These are phyloP conservation scores for Lepidopterella palustris DNA, from an alignment of 495 filamentous ascomycete genomes.

Conservation along the genomic window DNA sequence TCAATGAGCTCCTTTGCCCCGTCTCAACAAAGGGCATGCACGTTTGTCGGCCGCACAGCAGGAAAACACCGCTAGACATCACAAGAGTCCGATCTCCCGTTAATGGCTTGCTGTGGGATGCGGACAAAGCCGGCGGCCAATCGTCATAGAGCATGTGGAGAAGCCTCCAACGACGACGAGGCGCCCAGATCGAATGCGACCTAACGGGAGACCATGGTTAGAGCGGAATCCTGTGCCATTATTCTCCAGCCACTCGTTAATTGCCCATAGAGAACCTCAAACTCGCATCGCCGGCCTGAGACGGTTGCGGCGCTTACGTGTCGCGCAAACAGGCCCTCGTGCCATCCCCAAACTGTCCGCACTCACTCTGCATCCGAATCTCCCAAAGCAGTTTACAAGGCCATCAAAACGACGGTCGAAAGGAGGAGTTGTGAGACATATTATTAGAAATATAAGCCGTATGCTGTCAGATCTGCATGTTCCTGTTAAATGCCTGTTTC, in stretches of 20 bases:
- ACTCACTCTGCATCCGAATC: no score
- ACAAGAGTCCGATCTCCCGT: not conserved
- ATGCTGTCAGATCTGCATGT: no score
- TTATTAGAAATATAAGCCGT: no score
- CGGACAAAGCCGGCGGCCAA: not conserved
- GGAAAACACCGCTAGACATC: not conserved
- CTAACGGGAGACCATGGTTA: not conserved
- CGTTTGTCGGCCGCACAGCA: not conserved
- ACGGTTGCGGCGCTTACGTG: not conserved
- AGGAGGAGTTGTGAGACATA: no score
- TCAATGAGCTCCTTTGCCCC: not conserved
- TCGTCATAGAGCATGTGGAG: not conserved
- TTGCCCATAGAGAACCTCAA: not conserved
- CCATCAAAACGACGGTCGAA: no score
- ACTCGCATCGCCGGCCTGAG: not conserved
- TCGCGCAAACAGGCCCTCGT: not conserved
- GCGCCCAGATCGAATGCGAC: not conserved
- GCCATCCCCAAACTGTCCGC: no score
- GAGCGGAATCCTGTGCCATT: not conserved
- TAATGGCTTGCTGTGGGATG: not conserved
- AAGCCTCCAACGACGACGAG: not conserved
- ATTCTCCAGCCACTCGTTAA: not conserved
- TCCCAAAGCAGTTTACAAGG: no score
- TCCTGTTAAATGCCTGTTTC: no score
- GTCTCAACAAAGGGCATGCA: not conserved